Base-by-base conservation (phyloP, 352 stramenopile genomes). In the Phytophthora litchii region DNA sequence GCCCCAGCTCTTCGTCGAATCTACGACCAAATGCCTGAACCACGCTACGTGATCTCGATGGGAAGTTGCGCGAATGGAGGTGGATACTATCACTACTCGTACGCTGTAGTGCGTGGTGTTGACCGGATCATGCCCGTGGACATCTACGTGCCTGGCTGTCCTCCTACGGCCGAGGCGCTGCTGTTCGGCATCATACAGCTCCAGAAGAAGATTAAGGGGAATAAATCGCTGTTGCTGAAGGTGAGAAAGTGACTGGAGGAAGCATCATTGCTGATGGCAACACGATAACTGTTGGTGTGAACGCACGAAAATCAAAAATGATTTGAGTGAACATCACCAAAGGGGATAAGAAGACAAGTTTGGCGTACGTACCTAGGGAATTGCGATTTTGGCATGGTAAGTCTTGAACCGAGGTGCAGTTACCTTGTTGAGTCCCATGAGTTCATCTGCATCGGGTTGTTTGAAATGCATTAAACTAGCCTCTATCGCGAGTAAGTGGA, bases 101-200 rank as follows among this genome's bases (percentile, higher is more conserved):
- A 99, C 76, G 74, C 89, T 1, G 96, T 99, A 17, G 97, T 99
- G 29, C 88, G 97, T 57, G 97, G 97, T 23, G 98, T 97, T 57
- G 96, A 99, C 78, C 89, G 97, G 54, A 92, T 99, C 40, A 80
- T 99, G 35, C 97, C 97, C 14, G 97, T 99, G 12, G 97, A 99
- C 76, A 99, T 99, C 68, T 99, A 99, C 72, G 97, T 99, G n/a
- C 98, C 98, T 0, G 97, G 97, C 9, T 99, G 98, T 67, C 98
- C 98, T 47, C 97, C 97, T 3, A 99, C 97, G 11, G 96, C 97
- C 1, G 97, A 99, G 72, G 97, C 96, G 17, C 76, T 99, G 41
- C 77, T 99, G 32, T 99, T 99, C 72, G 97, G 97, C 7, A 64
- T 99, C 49, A 83, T 99, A 57, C 97, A 99, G 80, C 82, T 99